phyloP scores from a whole-genome alignment of 306 rosid species.

The Luffa acutangula region DNA sequence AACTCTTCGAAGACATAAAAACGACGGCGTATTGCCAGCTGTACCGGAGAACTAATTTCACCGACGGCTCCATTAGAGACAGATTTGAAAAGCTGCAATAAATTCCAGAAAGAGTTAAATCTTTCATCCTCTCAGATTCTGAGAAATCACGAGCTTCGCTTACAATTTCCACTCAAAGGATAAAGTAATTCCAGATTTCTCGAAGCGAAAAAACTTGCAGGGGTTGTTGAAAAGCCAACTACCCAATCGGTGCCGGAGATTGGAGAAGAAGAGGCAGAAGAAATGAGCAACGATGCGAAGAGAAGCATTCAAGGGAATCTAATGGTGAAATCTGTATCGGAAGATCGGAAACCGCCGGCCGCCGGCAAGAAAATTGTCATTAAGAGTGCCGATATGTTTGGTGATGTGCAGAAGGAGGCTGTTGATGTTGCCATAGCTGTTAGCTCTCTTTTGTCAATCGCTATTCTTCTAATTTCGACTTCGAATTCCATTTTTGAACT shows the following conservation, averaged over 20 bases:
- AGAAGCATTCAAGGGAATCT: conserved; percentile 38
- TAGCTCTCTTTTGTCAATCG: conserved; percentile 10
- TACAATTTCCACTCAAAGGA: neutral
- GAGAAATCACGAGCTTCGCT: neutral
- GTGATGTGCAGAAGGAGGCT: conserved; percentile 85
- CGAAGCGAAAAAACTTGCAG: neutral
- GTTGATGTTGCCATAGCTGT: conserved; percentile 83
- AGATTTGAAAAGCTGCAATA: neutral
- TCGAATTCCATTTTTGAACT: neutral
- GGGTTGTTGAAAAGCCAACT: neutral
- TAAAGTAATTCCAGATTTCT: neutral
- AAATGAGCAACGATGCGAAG: conserved; percentile 65
- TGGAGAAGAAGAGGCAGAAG: neutral
- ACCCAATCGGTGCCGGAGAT: neutral
- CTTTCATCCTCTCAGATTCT: neutral
- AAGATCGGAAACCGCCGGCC: conserved; percentile 58
- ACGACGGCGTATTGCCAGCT: conserved; percentile 7
- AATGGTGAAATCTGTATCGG: conserved; percentile 37
- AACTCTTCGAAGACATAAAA: neutral
- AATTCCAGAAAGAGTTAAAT: neutral
- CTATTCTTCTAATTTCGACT: neutral
- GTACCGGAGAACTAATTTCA: neutral
- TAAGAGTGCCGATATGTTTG: conserved; percentile 86
- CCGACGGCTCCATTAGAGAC: neutral
- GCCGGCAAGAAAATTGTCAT: conserved; percentile 60